Conservation (phyloP, 805 yeast genomes). For the Yarrowia hollandica region DNA sequence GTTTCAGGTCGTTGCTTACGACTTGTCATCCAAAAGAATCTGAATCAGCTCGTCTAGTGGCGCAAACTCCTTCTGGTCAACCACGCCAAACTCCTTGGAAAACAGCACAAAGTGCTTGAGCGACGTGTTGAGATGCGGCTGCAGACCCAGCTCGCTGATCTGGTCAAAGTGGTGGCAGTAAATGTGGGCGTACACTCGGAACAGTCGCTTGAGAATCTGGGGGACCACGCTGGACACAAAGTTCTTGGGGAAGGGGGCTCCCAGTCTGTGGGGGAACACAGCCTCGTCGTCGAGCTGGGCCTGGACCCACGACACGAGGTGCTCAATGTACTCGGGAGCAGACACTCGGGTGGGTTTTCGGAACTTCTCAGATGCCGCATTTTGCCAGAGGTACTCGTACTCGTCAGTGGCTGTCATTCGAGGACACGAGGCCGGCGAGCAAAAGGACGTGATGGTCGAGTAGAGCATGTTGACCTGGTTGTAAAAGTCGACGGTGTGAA, state of each 20-base stretch:
- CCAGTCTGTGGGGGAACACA: constrained; percentile 84
- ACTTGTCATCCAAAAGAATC: constrained; percentile 53
- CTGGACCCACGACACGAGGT: constrained; percentile 93
- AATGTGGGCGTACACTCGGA: constrained; percentile 94
- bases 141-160: constrained; percentile 86
- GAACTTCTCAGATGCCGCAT: constrained; percentile 49
- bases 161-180: constrained; percentile 98
- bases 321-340: constrained; percentile 94
- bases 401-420: constrained; percentile 97
- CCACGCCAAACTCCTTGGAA: constrained; percentile 76
- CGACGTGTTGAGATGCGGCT: constrained; percentile 89
- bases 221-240: constrained; percentile 71
- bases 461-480: constrained; percentile 95
- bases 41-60: constrained; percentile 84
- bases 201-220: constrained; percentile 86
- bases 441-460: constrained; percentile 93
- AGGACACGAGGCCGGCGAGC: constrained; percentile 94
- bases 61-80: constrained; percentile 81
- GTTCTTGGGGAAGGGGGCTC: constrained; percentile 87
- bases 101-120: constrained; percentile 91
- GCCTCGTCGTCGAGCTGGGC: constrained; percentile 86
- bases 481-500: constrained; percentile 95
- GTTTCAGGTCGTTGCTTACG: not conserved
- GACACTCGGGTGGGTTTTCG: constrained; percentile 81
- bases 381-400: constrained; percentile 97